A percentile compares a stretch with the other conserved stretches of the same genome.
Conservation (phyloP, 2,329 filamentous ascomycete species). For the Botrytis cinerea region DNA sequence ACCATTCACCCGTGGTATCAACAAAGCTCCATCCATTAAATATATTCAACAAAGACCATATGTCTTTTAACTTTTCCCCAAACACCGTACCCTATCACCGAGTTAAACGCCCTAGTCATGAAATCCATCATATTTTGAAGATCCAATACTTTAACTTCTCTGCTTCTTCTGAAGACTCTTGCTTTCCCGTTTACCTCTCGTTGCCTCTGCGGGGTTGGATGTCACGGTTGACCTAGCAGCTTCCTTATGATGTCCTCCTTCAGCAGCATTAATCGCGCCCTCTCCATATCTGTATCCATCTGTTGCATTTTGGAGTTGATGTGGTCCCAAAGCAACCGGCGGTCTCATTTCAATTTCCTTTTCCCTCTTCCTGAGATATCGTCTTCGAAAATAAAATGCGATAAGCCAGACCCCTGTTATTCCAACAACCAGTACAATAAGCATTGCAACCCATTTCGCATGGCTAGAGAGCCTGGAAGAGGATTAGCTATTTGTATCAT, state of each 20-base stretch:
- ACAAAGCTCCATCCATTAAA: constrained; percentile 18
- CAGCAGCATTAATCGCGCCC: constrained; percentile 25
- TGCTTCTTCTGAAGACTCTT: constrained; percentile 30
- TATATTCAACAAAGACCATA: constrained; percentile 12
- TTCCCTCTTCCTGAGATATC: constrained; percentile 71
- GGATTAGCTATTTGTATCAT: background rate
- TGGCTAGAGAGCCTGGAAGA: constrained; percentile 63
- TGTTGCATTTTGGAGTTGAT: constrained; percentile 41
- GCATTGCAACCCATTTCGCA: constrained; percentile 80
- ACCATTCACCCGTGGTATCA: constrained; percentile 14
- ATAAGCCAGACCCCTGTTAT: constrained; percentile 67
- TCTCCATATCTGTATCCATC: constrained; percentile 35
- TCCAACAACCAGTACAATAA: constrained; percentile 71
- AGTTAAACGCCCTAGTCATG: constrained; percentile 16
- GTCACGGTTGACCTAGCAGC: constrained; percentile 13
- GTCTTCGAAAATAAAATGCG: constrained; percentile 70
- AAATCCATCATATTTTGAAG: constrained; percentile 9
- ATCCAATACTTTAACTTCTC: constrained; percentile 21
- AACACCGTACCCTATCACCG: constrained; percentile 7
- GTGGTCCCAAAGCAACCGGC: constrained; percentile 43
- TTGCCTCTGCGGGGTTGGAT: constrained; percentile 27
- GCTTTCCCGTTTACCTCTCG: constrained; percentile 29
- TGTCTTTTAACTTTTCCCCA: constrained; percentile 1
- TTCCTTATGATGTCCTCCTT: constrained; percentile 31
- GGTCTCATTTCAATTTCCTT: constrained; percentile 45